Evolutionary conservation across 2,329 filamentous ascomycete species (phyloP), one percentile per base, ranked within the genome.

Genomic region (Hortaea sp.): DNA sequence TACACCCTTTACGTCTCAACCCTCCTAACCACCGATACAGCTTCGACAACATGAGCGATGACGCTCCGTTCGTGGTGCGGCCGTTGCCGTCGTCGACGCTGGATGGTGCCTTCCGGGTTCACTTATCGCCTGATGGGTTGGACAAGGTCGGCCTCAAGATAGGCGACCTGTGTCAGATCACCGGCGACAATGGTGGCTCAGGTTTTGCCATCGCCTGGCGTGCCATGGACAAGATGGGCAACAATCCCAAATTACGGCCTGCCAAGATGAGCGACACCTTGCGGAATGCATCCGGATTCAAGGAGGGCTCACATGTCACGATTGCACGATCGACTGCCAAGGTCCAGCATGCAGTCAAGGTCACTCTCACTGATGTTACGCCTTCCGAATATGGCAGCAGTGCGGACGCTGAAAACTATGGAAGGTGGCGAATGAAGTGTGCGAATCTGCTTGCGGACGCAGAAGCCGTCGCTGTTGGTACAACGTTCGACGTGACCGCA

Each of bases 211-310:
- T 84, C 55, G 79, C 77, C 7, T 84, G 80, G 80, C 67, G 72
- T 37, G 75, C 78, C 3, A 60, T 71, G 32, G 69, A 71, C 47
- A 65, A 64, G 2, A 69, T 68, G 67, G 45, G 70, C 69, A 43
- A 53, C 66, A 81, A 57, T 70, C 87, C 54, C 76, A 81, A 58
- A 79, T 78, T 53, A 77, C 82, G 51, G 73, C 87, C 47, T 71
- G 85, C 42, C 75, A 89, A 71, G 78, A 86, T 69, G 82, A 67
- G 85, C 20, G 82, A 85, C 51, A 73, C 79, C 5, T 78, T 94
- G 45, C 82, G 85, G 51, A 82, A 85, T 32, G 76, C 79, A 5
- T 84, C 84, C 54, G 79, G 78, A 1, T 76, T 94, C 55, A 82
- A 83, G 50, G 70, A 92, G 4, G 81, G 80, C 11, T 84, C 88